A percentile compares a stretch with the other conserved stretches of the same genome.
Conservation (phyloP, 208 protist species). For the Leptomonas seymouri region DNA sequence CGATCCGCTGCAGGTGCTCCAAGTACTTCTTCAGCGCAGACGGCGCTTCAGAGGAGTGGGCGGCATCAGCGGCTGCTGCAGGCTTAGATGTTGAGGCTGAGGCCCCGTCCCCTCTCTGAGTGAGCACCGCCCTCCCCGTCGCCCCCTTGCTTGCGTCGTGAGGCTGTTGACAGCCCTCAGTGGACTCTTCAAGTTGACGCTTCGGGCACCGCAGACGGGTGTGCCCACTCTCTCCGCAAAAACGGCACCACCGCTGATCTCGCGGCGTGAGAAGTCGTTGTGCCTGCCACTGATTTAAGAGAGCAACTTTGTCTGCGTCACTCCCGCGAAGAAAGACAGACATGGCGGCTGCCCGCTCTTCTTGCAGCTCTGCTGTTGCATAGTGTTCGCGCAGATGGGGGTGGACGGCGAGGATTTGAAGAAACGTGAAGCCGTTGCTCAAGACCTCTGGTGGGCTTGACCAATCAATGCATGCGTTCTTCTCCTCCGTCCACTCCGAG, state of each 20-base stretch:
- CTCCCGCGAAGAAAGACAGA: constrained; percentile 34
- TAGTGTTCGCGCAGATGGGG: constrained; percentile 46
- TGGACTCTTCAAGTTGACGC: neutral
- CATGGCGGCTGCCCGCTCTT: constrained; percentile 24
- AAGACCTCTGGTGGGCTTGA: constrained; percentile 56
- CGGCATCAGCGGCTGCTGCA: neutral
- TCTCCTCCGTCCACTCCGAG: constrained; percentile 70
- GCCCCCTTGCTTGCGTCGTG: neutral
- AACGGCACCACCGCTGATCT: constrained; percentile 68
- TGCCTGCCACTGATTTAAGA: constrained; percentile 47
- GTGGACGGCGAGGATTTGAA: constrained; percentile 67
- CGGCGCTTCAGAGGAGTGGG: neutral
- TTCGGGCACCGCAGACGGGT: constrained; percentile 52
- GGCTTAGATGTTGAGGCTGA: neutral
- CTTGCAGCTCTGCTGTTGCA: constrained; percentile 16
- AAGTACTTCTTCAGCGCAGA: constrained; percentile 50
- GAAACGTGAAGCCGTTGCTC: constrained; percentile 76
- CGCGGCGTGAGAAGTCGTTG: constrained; percentile 48
- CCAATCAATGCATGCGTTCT: constrained; percentile 86
- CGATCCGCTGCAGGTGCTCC: constrained; percentile 71
- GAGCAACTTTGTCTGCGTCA: constrained; percentile 25
- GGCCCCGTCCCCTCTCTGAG: neutral
- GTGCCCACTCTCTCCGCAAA: constrained; percentile 66
- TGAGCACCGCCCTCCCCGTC: neutral
- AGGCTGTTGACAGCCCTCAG: neutral